Percentiles rank a stretch among this genome's conserved stretches.
phyloP scores from a whole-genome alignment of 2,329 filamentous ascomycete species.

The Xylaria sp. region DNA sequence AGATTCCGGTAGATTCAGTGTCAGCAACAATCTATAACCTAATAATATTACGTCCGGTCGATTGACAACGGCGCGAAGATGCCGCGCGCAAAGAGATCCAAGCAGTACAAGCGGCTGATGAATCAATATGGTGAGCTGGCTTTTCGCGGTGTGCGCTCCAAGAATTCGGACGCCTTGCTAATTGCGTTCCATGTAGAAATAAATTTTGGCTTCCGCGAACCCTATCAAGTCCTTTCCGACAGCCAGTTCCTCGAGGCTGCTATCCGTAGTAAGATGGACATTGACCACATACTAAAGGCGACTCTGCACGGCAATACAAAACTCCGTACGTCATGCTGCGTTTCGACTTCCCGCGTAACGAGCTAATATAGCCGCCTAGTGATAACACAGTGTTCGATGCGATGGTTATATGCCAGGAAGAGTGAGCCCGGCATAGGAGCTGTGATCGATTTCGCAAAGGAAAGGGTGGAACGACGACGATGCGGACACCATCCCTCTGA shows the following conservation, averaged over 20 bases:
- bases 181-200: slow-evolving; percentile 50
- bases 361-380: slow-evolving; percentile 56
- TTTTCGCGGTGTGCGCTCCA: neutral
- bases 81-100: slow-evolving; percentile 65
- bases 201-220: slow-evolving; percentile 88
- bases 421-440: slow-evolving; percentile 57
- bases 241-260: slow-evolving; percentile 84
- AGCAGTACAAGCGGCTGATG: slow-evolving; percentile 90
- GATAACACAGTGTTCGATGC: slow-evolving; percentile 82
- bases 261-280: slow-evolving; percentile 85
- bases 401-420: slow-evolving; percentile 73
- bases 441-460: slow-evolving; percentile 77
- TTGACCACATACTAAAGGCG: slow-evolving; percentile 75
- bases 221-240: slow-evolving; percentile 91
- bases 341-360: slow-evolving; percentile 72
- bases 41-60: neutral
- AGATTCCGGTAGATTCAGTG: neutral
- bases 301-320: slow-evolving; percentile 72
- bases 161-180: neutral
- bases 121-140: slow-evolving; percentile 69
- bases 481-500: slow-evolving; percentile 79
- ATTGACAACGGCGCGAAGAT: slow-evolving; percentile 30
- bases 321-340: slow-evolving; percentile 17
- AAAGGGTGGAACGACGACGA: slow-evolving; percentile 71
- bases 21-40: neutral